These are phyloP conservation scores for Talaromyces islandicus DNA, from an alignment of 2,329 filamentous ascomycete genomes.

Conservation along the genomic window DNA sequence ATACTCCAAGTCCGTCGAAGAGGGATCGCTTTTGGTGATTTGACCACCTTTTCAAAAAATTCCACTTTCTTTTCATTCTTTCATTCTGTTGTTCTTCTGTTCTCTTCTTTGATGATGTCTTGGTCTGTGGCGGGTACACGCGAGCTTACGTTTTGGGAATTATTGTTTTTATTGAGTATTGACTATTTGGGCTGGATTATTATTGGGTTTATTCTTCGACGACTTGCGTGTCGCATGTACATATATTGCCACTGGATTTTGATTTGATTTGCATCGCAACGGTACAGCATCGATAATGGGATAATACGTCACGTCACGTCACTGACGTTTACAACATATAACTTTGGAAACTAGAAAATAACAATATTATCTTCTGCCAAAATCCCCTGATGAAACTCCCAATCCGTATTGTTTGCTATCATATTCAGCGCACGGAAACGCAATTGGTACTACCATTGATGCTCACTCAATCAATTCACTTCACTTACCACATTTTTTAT, in stretches of 20 bases:
- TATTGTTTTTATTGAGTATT: not conserved
- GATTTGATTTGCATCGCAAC: not conserved
- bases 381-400: no score
- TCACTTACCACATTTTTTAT: no score
- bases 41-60: not conserved
- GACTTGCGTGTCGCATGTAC: not conserved
- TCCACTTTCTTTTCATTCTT: not conserved
- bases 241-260: not conserved
- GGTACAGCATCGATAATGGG: not conserved
- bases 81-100: not conserved
- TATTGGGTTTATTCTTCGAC: not conserved
- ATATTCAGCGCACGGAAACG: no score
- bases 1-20: conserved; percentile 31
- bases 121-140: not conserved
- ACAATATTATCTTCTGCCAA: no score
- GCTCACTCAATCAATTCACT: no score
- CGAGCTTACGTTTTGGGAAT: not conserved
- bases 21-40: conserved; percentile 4
- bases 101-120: not conserved
- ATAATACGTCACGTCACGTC: not conserved
- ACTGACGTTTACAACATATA: no score
- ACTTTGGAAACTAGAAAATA: no score
- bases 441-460: no score
- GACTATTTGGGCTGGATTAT: not conserved
- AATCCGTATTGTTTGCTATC: no score